Conservation (phyloP, 495 filamentous ascomycete species). For the Aspergillus wentii region DNA sequence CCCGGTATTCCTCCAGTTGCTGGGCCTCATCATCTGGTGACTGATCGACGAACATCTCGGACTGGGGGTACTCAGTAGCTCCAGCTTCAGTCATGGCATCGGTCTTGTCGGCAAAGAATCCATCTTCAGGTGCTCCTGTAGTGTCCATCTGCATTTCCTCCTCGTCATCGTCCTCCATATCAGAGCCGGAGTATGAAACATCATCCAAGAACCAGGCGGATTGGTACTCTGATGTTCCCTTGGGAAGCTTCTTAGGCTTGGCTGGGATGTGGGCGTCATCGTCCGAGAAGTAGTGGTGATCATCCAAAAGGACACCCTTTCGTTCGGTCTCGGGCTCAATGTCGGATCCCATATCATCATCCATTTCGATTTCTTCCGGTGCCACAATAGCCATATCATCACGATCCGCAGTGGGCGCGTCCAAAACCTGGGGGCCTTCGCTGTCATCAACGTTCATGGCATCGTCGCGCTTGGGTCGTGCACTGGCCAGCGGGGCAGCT, state of each 20-base stretch:
- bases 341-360: slow-evolving; percentile 57
- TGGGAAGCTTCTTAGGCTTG: slow-evolving; percentile 71
- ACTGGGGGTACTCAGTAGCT: slow-evolving; percentile 81
- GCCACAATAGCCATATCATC: slow-evolving; percentile 81
- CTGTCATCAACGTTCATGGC: slow-evolving; percentile 63
- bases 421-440: slow-evolving; percentile 50
- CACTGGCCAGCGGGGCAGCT: slow-evolving; percentile 54
- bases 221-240: slow-evolving; percentile 91
- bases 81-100: slow-evolving; percentile 71
- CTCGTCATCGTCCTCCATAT: slow-evolving; percentile 64
- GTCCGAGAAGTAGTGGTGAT: slow-evolving; percentile 97
- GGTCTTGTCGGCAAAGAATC: slow-evolving; percentile 65
- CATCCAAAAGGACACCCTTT: slow-evolving; percentile 85
- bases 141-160: slow-evolving; percentile 46
- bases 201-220: slow-evolving; percentile 89
- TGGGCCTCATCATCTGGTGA: slow-evolving; percentile 81
- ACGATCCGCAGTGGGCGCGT: slow-evolving; percentile 65
- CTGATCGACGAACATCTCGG: slow-evolving; percentile 85
- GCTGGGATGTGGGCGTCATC: slow-evolving; percentile 63
- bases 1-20: slow-evolving; percentile 73
- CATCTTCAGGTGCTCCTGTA: slow-evolving; percentile 64
- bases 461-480: slow-evolving; percentile 55
- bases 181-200: slow-evolving; percentile 81
- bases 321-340: slow-evolving; percentile 51
- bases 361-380: slow-evolving; percentile 76